Base-by-base conservation (phyloP, 2,329 filamentous ascomycete species). In the Fusarium tupiense region DNA sequence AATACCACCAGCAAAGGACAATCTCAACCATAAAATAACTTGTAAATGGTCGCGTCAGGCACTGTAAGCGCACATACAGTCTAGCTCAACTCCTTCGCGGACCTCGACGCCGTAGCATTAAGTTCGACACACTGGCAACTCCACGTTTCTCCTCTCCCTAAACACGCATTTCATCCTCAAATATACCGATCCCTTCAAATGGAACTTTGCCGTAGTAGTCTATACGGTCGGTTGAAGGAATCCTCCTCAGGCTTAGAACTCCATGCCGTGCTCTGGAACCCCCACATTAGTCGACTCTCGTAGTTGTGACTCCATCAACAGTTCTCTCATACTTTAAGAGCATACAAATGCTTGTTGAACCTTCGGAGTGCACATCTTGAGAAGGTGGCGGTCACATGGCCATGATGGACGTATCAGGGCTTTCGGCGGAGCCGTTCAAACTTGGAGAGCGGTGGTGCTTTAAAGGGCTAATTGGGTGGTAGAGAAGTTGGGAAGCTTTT, bases 41-140 rank as follows among this genome's bases (percentile, higher is more conserved):
- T 3, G 17, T 19, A 19, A 38, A 38, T 38, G 17, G 9, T 38
- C 17, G 37, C 9, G 17, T 38, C 37, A 19, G 37, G 31, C 13
- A 33, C 31, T 13, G 5, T 22, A 8, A 0, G 44, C 20, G 13
- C 24, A 29, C 19, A 80, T 67, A 68, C 80, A 3, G 78, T 84
- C 10, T 79, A 83, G 3, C 24, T 29, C 4, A 7, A 69, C 73
- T 84, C 26, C 19, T 69, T 78, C 20, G 80, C 80, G 0, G 81
- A 81, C 11, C 76, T 78, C 4, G 67, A 77, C 8, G 77, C 76
- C 8, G 78, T 83, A 8, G 81, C 78, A 4, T 78, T 80, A 7
- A 78, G 78, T 29, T 79, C 79, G 1, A 73, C 69, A 11, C 38
- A 66, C 24, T 73, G 56, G 56, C 8, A 66, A 69, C 26, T 47